These are phyloP conservation scores for Geotrichum carabidarum DNA, from an alignment of 1,139 yeast species.

Conservation along the genomic window DNA sequence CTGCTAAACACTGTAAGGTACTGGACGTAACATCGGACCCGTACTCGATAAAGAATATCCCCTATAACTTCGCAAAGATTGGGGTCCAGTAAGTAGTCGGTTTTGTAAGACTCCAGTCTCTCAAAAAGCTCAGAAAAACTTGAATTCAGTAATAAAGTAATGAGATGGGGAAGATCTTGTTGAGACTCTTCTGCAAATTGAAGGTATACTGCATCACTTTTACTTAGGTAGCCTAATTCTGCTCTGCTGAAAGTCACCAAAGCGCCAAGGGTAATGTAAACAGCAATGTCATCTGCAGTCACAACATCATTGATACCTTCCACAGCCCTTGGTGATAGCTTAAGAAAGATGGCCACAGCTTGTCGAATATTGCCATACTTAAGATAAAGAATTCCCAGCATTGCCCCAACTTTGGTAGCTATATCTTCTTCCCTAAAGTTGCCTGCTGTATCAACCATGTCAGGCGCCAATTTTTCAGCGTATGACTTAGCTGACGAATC, in stretches of 20 bases:
- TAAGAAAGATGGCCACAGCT: slow-evolving; percentile 13
- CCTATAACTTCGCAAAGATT: slow-evolving; percentile 22
- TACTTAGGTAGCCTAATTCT: slow-evolving; percentile 25
- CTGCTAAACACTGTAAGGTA: slow-evolving; percentile 25
- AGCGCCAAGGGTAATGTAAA: slow-evolving; percentile 27
- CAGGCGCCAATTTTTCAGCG: slow-evolving; percentile 9
- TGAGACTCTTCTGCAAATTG: slow-evolving; percentile 47
- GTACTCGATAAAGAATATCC: slow-evolving; percentile 19
- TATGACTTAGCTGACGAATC: slow-evolving; percentile 8
- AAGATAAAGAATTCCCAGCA: slow-evolving; percentile 14
- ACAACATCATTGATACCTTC: slow-evolving; percentile 3
- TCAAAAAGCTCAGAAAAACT: slow-evolving; percentile 21
- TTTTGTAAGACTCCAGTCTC: slow-evolving; percentile 21
- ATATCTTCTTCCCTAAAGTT: neutral
- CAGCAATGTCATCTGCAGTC: slow-evolving; percentile 22
- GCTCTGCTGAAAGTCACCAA: slow-evolving; percentile 27
- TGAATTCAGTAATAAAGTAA: slow-evolving; percentile 21
- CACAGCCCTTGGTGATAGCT: slow-evolving; percentile 2
- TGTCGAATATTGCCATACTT: slow-evolving; percentile 13
- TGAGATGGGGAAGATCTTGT: slow-evolving; percentile 19
- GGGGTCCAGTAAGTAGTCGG: slow-evolving; percentile 23
- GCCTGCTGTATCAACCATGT: slow-evolving; percentile 1
- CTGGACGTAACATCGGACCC: slow-evolving; percentile 25
- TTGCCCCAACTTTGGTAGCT: slow-evolving; percentile 9
- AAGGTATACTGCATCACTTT: slow-evolving; percentile 58